These are phyloP conservation scores for Biscogniauxia sp. DNA, from an alignment of 2,329 filamentous ascomycete genomes.

Conservation along the genomic window DNA sequence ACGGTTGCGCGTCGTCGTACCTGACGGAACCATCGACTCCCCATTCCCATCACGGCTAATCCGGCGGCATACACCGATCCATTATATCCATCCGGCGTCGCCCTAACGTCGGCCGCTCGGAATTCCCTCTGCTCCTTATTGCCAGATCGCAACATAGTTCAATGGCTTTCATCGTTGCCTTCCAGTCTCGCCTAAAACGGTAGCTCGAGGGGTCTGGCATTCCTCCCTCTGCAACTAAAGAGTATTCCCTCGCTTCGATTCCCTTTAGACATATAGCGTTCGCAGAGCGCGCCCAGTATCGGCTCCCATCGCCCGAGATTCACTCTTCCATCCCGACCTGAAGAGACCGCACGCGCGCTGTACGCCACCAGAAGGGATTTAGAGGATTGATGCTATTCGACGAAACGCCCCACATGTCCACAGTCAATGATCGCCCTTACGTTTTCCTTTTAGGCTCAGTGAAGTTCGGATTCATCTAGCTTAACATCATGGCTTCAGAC, in stretches of 20 bases:
- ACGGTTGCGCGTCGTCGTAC: conserved; percentile 23
- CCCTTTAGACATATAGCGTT: conserved; percentile 1
- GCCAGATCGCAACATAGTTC: conserved; percentile 20
- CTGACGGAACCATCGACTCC: conserved; percentile 24
- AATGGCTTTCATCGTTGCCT: conserved; percentile 23
- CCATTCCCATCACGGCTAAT: conserved; percentile 22
- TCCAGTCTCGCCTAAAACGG: conserved; percentile 26
- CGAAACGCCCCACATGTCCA: conserved; percentile 3
- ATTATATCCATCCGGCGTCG: conserved; percentile 27
- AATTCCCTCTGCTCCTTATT: conserved; percentile 12
- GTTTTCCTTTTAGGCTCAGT: conserved; percentile 5
- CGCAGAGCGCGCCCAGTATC: neutral
- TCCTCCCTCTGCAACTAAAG: conserved; percentile 27
- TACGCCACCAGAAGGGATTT: neutral
- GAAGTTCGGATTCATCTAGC: conserved; percentile 3
- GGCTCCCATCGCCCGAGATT: neutral
- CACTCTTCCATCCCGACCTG: neutral
- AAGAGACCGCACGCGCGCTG: neutral
- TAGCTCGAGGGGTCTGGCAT: conserved; percentile 37
- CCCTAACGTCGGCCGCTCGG: conserved; percentile 19
- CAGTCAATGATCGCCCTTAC: conserved; percentile 1
- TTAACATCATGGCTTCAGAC: conserved; percentile 40
- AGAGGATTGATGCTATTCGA: conserved; percentile 2
- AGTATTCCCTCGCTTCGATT: conserved; percentile 18
- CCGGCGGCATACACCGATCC: conserved; percentile 18